Evolutionary conservation across 108 stramenopile genomes (phyloP), one percentile per base, ranked within the genome.

Genomic region (Asterionellopsis glacialis): DNA sequence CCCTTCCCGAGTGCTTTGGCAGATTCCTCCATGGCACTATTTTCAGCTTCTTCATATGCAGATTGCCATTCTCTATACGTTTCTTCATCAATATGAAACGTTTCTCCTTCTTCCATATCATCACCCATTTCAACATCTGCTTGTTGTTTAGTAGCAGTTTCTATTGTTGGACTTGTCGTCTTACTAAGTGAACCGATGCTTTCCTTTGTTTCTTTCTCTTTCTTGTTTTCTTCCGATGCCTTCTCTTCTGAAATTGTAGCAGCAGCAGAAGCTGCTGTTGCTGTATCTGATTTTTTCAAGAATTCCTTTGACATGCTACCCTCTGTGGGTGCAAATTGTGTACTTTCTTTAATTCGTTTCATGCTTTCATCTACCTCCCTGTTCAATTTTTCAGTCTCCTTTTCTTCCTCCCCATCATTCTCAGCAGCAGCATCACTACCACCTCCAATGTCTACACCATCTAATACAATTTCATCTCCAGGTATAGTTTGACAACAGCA

Each of bases 51-150:
- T 49, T 72, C 69, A 42, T 91, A 77, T 0, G 86, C 89, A 44
- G 65, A 69, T 55, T 87, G 82, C 49, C 69, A 91, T 22, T 72
- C 75, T 19, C 62, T 71, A 55, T 74, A 91, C 39, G 84, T 81
- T 47, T 85, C 85, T 68, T 85, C 85, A 54, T 82, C 84, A 58
- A 84, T 72, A 52, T 79, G 43, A 62, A 81, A 68, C 24, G 61
- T 11, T 25, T 57, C 68, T 26, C 72, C 21, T 45, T 24, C 3
- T 59, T 18, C 18, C 33, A 25, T 7, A 18, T 64, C 59, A 16
- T 72, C 74, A 6, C 27, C 38, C 23, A 26, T 41, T 51, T 58
- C 57, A 11, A 11, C 51, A 25, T 13, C 28, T 38, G 59, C 67
- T 24, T 22, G 11, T 18, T 59, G n/a, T n/a, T n/a, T n/a, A n/a